These are phyloP conservation scores for Phialocephala subalpina DNA, from an alignment of 2,329 filamentous ascomycete species.

Conservation along the genomic window DNA sequence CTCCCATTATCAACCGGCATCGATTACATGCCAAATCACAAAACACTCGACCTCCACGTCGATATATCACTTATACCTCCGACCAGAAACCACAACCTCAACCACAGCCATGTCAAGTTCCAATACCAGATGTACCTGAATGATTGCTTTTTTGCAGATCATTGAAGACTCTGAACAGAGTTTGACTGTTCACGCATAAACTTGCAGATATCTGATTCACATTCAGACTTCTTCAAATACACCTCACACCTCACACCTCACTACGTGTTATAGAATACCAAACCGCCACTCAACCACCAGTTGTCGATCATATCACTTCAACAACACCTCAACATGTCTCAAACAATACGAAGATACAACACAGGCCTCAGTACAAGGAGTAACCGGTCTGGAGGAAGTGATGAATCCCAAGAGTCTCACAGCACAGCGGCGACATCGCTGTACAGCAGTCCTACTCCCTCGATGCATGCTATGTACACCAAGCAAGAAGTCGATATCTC, in stretches of 20 bases:
- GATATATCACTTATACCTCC: conserved; percentile 24
- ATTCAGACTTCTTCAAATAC: conserved; percentile 12
- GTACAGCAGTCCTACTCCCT: conserved; percentile 48
- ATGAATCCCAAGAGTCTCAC: conserved; percentile 54
- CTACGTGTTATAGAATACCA: conserved; percentile 2
- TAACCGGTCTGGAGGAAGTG: conserved; percentile 51
- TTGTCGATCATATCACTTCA: conserved; percentile 13
- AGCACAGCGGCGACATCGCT: conserved; percentile 58
- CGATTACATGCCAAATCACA: conserved; percentile 31
- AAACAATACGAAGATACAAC: conserved; percentile 37
- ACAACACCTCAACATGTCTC: conserved; percentile 35
- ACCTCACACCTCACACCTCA: not conserved
- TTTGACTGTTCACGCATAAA: conserved; percentile 9
- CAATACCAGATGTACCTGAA: conserved; percentile 26
- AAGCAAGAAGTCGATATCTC: conserved; percentile 36
- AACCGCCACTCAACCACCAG: conserved; percentile 17
- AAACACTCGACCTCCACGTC: conserved; percentile 27
- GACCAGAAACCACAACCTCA: conserved; percentile 20
- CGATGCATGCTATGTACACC: conserved; percentile 31
- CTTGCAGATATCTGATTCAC: not conserved
- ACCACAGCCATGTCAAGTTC: conserved; percentile 31
- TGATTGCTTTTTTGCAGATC: conserved; percentile 21
- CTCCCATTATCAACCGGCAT: conserved; percentile 11
- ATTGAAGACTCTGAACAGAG: conserved; percentile 14
- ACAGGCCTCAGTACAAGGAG: conserved; percentile 45